Base-by-base conservation (phyloP, 371 early-diverging fungal genomes). In the Mucor saturninus region DNA sequence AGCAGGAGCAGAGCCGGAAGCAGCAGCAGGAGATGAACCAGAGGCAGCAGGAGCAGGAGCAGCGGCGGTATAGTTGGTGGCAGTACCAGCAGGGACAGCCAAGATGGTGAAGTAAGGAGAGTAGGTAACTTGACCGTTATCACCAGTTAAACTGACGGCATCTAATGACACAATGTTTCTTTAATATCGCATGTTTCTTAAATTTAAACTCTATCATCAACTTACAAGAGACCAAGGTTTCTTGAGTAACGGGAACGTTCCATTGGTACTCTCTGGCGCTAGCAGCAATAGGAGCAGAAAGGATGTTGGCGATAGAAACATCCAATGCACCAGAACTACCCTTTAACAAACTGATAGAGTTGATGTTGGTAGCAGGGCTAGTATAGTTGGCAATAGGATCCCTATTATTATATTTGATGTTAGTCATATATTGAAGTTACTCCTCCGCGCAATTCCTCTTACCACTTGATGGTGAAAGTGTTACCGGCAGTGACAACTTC, bases 21-120 rank as follows among this genome's bases (percentile, higher is more conserved):
- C 37, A 13, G 32, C 37, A 13, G 5, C 26, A 15, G 39, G 37
- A 26, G 48, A 31, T 31, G 54, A 30, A 45, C 45, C 11, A 13
- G 53, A 32, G 14, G 49, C 2, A 35, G 39, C 45, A 53, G 61
- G 15, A 30, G 31, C 11, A 37, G 58, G 30, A 56, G 56, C 2
- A 50, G 67, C 55, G 29, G 61, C 42, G 32, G 61, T 31, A 30
- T 30, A 42, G 56, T 8, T 55, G 51, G 68, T 15, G n/a, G 51
- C 48, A 5, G 52, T 37, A 55, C 62, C 62, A 49, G 62, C 55
- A 40, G 62, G 49, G 48, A 49, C 56, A 49, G 67, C 74, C 13
- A 75, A 48, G 54, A 79, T 79, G 45, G 74, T 75, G 57, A 79
- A 79, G 56, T 75, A 74, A 31, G 76, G 56, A 57, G 76, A 75